A percentile compares a stretch with the other conserved stretches of the same genome.
Conservation (phyloP, 2,329 filamentous ascomycete genomes). For the Aurifilum marmelostoma region DNA sequence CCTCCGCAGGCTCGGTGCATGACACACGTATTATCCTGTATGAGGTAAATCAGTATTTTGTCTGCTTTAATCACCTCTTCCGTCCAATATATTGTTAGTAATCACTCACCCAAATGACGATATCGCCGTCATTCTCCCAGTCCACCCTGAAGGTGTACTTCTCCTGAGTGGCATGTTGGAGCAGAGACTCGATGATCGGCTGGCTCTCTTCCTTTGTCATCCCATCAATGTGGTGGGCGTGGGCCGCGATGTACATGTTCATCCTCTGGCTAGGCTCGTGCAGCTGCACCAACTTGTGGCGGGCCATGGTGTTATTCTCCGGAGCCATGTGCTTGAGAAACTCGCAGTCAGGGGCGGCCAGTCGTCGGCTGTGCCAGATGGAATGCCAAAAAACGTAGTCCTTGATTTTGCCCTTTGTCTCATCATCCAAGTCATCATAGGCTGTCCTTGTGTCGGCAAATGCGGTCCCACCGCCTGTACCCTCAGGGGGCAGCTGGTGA, state of each 20-base stretch:
- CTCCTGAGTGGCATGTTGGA: neutral
- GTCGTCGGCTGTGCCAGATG: conserved; percentile 41
- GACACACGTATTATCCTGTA: conserved; percentile 3
- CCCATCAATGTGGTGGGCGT: conserved; percentile 48
- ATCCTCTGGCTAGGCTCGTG: conserved; percentile 45
- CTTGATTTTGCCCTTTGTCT: neutral
- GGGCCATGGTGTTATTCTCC: conserved; percentile 34
- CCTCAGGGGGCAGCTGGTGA: neutral
- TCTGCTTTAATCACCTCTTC: neutral
- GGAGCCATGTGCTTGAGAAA: conserved; percentile 40
- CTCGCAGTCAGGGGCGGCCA: conserved; percentile 37
- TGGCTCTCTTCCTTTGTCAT: conserved; percentile 4
- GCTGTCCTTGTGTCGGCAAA: conserved; percentile 1
- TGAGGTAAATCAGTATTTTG: neutral
- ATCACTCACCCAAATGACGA: conserved; percentile 2
- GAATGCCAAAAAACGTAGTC: conserved; percentile 34
- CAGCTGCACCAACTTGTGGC: conserved; percentile 46
- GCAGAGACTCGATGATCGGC: neutral
- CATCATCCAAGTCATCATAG: neutral
- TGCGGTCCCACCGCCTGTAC: neutral
- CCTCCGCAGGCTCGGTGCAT: conserved; percentile 2
- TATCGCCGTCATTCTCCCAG: conserved; percentile 3
- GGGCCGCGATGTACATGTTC: conserved; percentile 50
- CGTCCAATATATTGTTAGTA: neutral
- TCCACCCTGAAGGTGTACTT: conserved; percentile 11